Evolutionary conservation across 2,329 filamentous ascomycete genomes (phyloP), one percentile per base, ranked within the genome.

Genomic region (Ophiocordyceps camponoti-rufipedis): DNA sequence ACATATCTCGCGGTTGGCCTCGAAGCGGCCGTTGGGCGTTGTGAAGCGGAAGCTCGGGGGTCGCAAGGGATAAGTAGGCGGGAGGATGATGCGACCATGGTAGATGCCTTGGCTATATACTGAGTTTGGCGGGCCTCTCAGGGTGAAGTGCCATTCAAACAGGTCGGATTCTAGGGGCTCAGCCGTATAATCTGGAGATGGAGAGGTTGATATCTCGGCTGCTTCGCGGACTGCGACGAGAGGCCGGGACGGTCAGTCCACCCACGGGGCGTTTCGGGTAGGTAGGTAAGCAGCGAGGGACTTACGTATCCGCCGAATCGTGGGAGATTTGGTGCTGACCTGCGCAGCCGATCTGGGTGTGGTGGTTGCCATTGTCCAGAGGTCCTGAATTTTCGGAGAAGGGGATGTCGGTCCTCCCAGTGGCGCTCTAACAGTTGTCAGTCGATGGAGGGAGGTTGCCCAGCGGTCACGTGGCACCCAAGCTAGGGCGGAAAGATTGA

Each of bases 141-240:
- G 72, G 0, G 91, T 98, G 66, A 96, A 98, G 68, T 98, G 91
- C 91, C 91, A 98, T 65, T 96, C 88, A 65, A 94, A 94, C 45
- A 98, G 79, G 63, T 96, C 87, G 31, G 77, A 71, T 58, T 96
- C 89, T 50, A 89, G 76, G 0, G 91, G 91, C 4, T 80, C 71
- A 39, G 89, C 91, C 53, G 82, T 77, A 64, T 89, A 93, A 66
- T 94, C 86, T 45, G 84, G 70, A 2, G 85, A 91, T 5, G 89
- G 86, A 35, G 82, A 74, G 48, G 70, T 72, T 49, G 85, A 79
- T 46, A 98, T 76, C 61, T 96, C 91, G 48, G 82, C 74, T 47
- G 89, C 88, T 77, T 96, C 91, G 64, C 85, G 86, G 58, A 95
- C 81, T 85, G 44, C 35, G 35, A 39, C 35, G 8, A 39, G 29